Conservation (phyloP, 2,329 filamentous ascomycete species). For the Cladosporium sp. region DNA sequence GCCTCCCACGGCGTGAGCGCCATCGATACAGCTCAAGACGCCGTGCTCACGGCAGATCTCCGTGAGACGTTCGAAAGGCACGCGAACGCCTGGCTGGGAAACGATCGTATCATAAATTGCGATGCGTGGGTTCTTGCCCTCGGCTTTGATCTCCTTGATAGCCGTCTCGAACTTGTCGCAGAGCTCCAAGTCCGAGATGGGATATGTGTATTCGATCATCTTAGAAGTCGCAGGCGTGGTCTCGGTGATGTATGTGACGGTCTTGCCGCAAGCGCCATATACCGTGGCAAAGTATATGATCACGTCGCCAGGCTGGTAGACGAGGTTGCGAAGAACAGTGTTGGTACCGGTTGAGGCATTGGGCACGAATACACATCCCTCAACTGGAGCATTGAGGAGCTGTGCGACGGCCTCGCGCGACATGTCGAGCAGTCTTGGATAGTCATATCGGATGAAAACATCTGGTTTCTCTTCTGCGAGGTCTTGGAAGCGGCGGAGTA, state of each 20-base stretch:
- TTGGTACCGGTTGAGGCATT: conserved; percentile 80
- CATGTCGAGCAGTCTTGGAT: conserved; percentile 59
- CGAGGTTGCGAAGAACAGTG: conserved; percentile 71
- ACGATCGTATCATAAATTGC: conserved; percentile 78
- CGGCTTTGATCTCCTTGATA: conserved; percentile 49
- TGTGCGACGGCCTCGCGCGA: conserved; percentile 61
- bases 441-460: conserved; percentile 67
- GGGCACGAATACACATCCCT: conserved; percentile 69
- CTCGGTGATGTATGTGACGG: conserved; percentile 68
- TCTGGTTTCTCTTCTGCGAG: conserved; percentile 67
- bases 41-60: conserved; percentile 61
- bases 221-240: conserved; percentile 48
- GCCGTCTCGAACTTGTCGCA: conserved; percentile 56
- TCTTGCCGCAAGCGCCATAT: conserved; percentile 74
- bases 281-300: conserved; percentile 75
- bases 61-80: conserved; percentile 71
- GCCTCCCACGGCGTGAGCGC: conserved; percentile 79
- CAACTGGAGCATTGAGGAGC: conserved; percentile 60
- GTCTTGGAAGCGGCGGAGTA: conserved; percentile 62
- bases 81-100: conserved; percentile 70
- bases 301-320: conserved; percentile 66
- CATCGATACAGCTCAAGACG: conserved; percentile 74
- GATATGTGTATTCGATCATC: conserved; percentile 62
- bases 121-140: conserved; percentile 61
- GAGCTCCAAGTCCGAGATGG: conserved; percentile 65